Evolutionary conservation across 2,329 filamentous ascomycete genomes (phyloP).

Genomic region (Aureobasidium mangrovei): DNA sequence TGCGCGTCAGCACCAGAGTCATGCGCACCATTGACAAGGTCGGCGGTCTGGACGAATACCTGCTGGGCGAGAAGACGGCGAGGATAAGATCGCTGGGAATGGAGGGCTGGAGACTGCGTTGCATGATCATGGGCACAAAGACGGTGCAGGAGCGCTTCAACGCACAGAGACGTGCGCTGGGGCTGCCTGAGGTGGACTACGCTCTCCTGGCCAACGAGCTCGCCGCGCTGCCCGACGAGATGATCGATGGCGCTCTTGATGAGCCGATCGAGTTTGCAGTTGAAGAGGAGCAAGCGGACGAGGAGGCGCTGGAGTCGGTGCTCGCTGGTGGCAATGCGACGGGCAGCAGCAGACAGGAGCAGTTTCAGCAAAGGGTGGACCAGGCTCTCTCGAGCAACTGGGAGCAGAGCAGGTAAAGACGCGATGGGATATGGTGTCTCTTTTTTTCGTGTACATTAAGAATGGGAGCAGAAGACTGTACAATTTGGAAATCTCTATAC

Average conservation of each 20-base stretch:
- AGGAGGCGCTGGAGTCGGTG: background rate
- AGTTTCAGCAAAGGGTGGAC: constrained; percentile 11
- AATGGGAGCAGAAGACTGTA: constrained; percentile 5
- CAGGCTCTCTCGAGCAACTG: background rate
- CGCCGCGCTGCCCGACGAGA: background rate
- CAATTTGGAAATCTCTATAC: background rate
- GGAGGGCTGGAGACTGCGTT: constrained; percentile 81
- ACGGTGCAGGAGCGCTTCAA: constrained; percentile 58
- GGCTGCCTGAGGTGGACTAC: constrained; percentile 46
- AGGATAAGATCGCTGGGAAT: constrained; percentile 81
- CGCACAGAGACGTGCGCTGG: constrained; percentile 54
- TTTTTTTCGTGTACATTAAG: constrained; percentile 12
- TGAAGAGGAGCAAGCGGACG: constrained; percentile 4
- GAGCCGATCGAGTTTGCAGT: constrained; percentile 21
- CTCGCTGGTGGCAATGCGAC: background rate
- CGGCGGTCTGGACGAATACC: constrained; percentile 84
- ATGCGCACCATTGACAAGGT: constrained; percentile 63
- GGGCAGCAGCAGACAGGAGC: background rate
- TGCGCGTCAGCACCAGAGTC: constrained; percentile 61
- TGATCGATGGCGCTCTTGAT: constrained; percentile 23
- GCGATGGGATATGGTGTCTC: constrained; percentile 1
- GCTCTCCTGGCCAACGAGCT: constrained; percentile 25
- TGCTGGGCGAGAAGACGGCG: constrained; percentile 68
- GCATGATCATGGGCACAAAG: constrained; percentile 76
- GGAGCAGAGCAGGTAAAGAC: background rate